These are phyloP conservation scores for Candida labiduridarum DNA, from an alignment of 1,139 yeast genomes.

Conservation along the genomic window DNA sequence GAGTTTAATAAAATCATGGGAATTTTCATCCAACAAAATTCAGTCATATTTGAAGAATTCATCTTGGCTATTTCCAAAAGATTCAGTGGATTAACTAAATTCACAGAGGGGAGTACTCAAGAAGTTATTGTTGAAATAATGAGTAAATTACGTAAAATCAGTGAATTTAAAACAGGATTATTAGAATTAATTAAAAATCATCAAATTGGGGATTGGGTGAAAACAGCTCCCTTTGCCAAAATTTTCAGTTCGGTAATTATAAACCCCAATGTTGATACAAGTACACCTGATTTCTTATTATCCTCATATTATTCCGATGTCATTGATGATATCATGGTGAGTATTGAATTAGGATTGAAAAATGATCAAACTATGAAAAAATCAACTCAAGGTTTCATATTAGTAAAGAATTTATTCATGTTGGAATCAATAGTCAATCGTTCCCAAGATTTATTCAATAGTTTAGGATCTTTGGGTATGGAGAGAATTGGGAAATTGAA, in stretches of 20 bases:
- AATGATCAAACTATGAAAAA: constrained; percentile 30
- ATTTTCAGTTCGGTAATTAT: constrained; percentile 53
- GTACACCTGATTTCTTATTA: constrained; percentile 51
- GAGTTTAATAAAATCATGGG: constrained; percentile 18
- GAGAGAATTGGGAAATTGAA: constrained; percentile 69
- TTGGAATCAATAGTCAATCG: constrained; percentile 74
- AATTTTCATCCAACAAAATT: constrained; percentile 21
- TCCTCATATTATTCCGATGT: constrained; percentile 73
- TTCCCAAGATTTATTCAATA: constrained; percentile 51
- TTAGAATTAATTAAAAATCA: constrained; percentile 50
- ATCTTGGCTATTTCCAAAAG: constrained; percentile 56
- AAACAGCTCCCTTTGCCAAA: constrained; percentile 51
- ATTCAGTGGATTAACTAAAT: constrained; percentile 41
- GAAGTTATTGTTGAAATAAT: constrained; percentile 68
- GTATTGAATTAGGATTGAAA: constrained; percentile 58
- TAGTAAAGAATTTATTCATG: constrained; percentile 71
- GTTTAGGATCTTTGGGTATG: constrained; percentile 65
- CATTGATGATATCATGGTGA: constrained; percentile 69
- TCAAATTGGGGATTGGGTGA: constrained; percentile 71
- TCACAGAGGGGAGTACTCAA: constrained; percentile 62
- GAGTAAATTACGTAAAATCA: constrained; percentile 63
- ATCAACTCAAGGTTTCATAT: constrained; percentile 65
- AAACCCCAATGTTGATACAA: constrained; percentile 32
- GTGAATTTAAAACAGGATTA: constrained; percentile 63
- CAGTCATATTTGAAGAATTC: constrained; percentile 57